Evolutionary conservation across 176 grass and related monocot genomes (phyloP), one percentile per base, ranked within the genome.

Genomic region (Pontederia paniculata): DNA sequence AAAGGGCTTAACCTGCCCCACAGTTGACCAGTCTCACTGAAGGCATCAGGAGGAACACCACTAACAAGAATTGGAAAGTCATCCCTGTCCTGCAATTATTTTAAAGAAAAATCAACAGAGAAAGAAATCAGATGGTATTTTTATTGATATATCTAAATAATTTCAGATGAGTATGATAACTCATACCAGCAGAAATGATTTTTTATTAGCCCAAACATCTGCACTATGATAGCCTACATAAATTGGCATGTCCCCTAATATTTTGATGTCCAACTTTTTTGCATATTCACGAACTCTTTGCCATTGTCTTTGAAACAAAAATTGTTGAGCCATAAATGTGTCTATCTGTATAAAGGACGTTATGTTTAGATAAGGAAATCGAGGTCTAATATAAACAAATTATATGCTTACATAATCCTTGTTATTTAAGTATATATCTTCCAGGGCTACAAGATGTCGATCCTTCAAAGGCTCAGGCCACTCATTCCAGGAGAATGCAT

Each of bases 241-340:
- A 73, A 96, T 96, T 55, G 91, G 91, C 91, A 96, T 96, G 63
- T 96, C 91, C 28, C 91, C 91, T 70, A 96, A 89, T 63, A 96
- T 89, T 42, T 71, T 79, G 71, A 96, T 96, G 72, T 86, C 79
- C 51, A 96, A 67, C 54, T 78, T 83, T 67, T 81, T 74, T 10
- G 91, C 91, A 84, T 89, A 59, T 61, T 50, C 60, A 63, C 85
- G 74, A 66, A 96, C 57, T 31, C 63, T 76, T 68, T 89, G 70
- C 91, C 91, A 96, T 74, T 96, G 91, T 66, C 61, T 96, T 89
- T 96, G 85, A 78, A 96, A 96, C 60, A 96, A 69, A 51, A 89
- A 96, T 23, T 96, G 91, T 31, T 96, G 79, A 9, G 74, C 91
- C 58, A 84, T 77, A 56, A 96, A 96, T 74, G 69, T 78, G 46